Base-by-base conservation (phyloP, 140 eudicot genomes). In the Senecio squalidus region DNA sequence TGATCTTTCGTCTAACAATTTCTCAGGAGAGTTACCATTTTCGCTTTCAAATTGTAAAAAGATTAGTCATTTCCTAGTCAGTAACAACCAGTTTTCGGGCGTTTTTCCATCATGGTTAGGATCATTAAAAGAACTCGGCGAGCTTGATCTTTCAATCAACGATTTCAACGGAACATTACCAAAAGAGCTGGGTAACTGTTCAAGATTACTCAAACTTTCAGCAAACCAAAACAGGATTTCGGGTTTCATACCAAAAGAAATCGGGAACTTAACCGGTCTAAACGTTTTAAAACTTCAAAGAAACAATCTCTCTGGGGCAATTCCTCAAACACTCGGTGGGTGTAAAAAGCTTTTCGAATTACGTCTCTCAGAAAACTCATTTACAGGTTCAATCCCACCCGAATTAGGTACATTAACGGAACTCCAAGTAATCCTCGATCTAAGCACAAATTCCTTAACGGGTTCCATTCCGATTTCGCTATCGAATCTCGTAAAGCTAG, bases 371-470 rank as follows among this genome's bases (percentile, higher is more conserved):
- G 74, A 76, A 55, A 91, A 91, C 80, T 60, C 60, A 4, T 66
- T 91, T 3, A 67, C 76, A 7, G 96, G 98, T 3, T 48, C 76
- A 11, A 86, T 91, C 25, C 98, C 98, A 31, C 69, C 77, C 2
- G 92, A 81, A 7, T 16, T 91, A 5, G 91, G 95, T 56, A 69
- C 76, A 6, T 74, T 91, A 8, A 74, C 84, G 1, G 98, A 91
- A 45, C 69, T 91, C 3, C 98, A 91, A 77, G 98, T 91, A 40
- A 79, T 86, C n/a, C 58, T 91, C 4, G 98, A 91, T 78, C 65
- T 91, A 14, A 86, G 98, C 51, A 47, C 18, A 38, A 91, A 91
- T 25, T 46, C 20, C n/a, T 67, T 91, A 15, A 68, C 77, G 0
- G 96, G 86, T 2, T 82, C 86, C 52, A 86, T 91, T 68, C 98